Evolutionary conservation across 2,329 filamentous ascomycete genomes (phyloP), one percentile per base, ranked within the genome.

Genomic region (Escovopsis sp.): DNA sequence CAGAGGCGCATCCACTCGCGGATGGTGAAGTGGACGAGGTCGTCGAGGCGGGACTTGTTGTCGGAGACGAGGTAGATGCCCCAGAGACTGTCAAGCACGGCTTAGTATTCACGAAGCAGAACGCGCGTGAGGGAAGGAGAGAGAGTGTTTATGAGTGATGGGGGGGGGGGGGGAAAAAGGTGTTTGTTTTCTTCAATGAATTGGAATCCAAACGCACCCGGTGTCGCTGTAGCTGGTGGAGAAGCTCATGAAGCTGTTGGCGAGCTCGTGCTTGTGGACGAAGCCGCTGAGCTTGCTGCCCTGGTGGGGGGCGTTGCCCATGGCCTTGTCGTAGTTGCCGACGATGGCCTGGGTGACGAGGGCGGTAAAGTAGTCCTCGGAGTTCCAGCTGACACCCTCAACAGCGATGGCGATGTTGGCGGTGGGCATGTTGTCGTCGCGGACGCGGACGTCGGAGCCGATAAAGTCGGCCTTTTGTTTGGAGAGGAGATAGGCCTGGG

Each of bases 221-320:
- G 91, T 98, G 66, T 98, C 91, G 61, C 88, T 96, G 72, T 98
- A 98, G 75, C 86, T 94, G 53, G 91, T 98, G 52, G 88, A 95
- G 73, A 98, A 98, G 73, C 85, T 94, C 93, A 98, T 98, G 77
- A 95, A 98, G 78, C 88, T 95, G 74, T 94, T 98, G 66, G 91
- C 91, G 49, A 98, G 77, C 65, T 88, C 82, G 70, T 96, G 79
- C 69, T 94, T 81, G 75, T 93, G 85, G 54, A 98, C 82, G 59
- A 91, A 86, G 52, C 82, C 80, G 73, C 86, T 94, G 57, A 98
- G 85, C 77, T 93, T 95, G 84, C 87, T 94, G 58, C 93, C 91
- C 61, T 95, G 82, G 73, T 95, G 91, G 52, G 88, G 82, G 47
- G 91, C 91, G 67, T 91, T 94, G 61, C 93, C 91, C 80, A 96